These are phyloP conservation scores for Xylariaceae sp. DNA, from an alignment of 2,329 filamentous ascomycete species.

Conservation along the genomic window DNA sequence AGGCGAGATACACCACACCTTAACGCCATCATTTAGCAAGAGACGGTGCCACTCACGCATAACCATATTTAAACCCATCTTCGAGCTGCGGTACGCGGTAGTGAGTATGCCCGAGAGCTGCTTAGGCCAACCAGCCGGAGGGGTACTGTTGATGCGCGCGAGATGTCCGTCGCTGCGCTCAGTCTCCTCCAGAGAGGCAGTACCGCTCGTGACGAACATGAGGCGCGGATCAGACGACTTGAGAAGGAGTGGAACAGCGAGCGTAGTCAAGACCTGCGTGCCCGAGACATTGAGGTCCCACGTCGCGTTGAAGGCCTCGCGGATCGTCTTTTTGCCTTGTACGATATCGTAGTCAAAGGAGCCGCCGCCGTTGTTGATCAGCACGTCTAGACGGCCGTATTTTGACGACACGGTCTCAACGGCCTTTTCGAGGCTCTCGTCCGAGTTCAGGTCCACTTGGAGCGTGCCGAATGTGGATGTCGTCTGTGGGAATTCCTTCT, in stretches of 20 bases:
- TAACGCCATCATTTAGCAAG: constrained; percentile 40
- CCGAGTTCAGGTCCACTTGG: constrained; percentile 45
- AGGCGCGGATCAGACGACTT: constrained; percentile 41
- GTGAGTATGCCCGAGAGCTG: constrained; percentile 10
- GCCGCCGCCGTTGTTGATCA: constrained; percentile 49
- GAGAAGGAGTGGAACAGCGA: constrained; percentile 39
- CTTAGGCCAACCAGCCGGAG: constrained; percentile 40
- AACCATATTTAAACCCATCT: constrained; percentile 47
- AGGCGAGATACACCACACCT: constrained; percentile 37
- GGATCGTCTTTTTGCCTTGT: constrained; percentile 26
- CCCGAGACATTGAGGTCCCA: constrained; percentile 43
- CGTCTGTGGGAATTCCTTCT: constrained; percentile 34
- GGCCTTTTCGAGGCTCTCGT: constrained; percentile 42
- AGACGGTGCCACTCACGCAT: constrained; percentile 42
- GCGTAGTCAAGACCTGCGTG: constrained; percentile 34
- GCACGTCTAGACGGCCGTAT: constrained; percentile 39
- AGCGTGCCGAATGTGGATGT: constrained; percentile 37
- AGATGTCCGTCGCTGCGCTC: constrained; percentile 20
- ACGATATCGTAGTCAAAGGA: constrained; percentile 33
- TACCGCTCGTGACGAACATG: constrained; percentile 45
- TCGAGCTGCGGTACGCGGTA: constrained; percentile 36
- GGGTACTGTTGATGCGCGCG: constrained; percentile 18
- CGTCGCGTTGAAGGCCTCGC: constrained; percentile 38
- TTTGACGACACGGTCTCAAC: constrained; percentile 34
- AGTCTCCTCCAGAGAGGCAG: constrained; percentile 32